A percentile compares a stretch with the other conserved stretches of the same genome.
These are phyloP conservation scores for Linderina pennispora DNA, from an alignment of 192 early-diverging fungal species.

Conservation along the genomic window DNA sequence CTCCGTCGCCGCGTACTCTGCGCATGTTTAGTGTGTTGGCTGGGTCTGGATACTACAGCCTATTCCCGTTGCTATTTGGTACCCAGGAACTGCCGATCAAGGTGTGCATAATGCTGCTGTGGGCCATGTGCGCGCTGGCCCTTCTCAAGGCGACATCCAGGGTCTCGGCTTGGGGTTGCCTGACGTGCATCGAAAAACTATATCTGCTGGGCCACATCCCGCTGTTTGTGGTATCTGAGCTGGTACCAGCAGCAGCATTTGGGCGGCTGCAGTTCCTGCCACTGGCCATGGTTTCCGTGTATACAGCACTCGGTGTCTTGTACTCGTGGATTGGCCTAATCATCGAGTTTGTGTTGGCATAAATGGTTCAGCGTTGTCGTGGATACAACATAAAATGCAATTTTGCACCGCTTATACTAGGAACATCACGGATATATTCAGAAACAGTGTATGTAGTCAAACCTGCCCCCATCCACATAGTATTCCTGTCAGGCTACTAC, in stretches of 20 bases:
- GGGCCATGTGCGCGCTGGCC: slow-evolving; percentile 20
- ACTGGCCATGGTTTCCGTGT: slow-evolving; percentile 72
- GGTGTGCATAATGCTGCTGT: slow-evolving; percentile 13
- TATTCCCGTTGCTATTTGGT: slow-evolving; percentile 46
- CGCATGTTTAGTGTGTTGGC: slow-evolving; percentile 37
- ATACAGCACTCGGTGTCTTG: slow-evolving; percentile 65
- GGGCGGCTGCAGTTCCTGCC: slow-evolving; percentile 69
- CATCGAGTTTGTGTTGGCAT: slow-evolving; percentile 13
- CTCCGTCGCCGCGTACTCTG: slow-evolving; percentile 19
- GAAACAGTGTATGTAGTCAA: too few species aligned
- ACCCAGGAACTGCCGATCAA: slow-evolving; percentile 36
- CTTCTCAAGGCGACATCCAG: slow-evolving; percentile 13
- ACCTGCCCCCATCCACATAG: too few species aligned
- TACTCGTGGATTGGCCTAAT: slow-evolving; percentile 62
- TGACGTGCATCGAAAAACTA: slow-evolving; percentile 13
- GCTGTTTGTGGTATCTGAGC: slow-evolving; percentile 26
- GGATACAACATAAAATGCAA: too few species aligned
- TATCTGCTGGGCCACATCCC: slow-evolving; percentile 22
- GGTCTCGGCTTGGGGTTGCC: slow-evolving; percentile 25
- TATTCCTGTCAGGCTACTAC: too few species aligned
- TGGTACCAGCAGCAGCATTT: slow-evolving; percentile 18
- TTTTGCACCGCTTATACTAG: too few species aligned
- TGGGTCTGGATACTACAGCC: slow-evolving; percentile 33
- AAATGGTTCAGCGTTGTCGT: too few species aligned
- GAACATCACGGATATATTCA: too few species aligned